These are phyloP conservation scores for Tylopilus plumbeoviolaceoides DNA, from an alignment of 768 basidiomycete genomes.

Conservation along the genomic window DNA sequence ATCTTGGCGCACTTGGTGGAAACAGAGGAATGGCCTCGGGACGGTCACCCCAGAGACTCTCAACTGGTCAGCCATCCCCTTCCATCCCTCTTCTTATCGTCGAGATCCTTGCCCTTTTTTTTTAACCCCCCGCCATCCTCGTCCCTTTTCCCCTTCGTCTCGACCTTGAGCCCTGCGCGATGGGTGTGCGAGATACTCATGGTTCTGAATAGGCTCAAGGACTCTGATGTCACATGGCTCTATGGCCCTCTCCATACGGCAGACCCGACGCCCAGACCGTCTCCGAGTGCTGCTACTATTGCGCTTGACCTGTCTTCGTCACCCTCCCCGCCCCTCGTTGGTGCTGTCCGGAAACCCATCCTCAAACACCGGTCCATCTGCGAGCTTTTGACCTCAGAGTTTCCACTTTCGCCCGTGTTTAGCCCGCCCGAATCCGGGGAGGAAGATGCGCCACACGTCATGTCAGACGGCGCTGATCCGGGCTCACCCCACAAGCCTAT, in stretches of 20 bases:
- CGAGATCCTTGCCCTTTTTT: not conserved
- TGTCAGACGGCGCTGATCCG: conserved; percentile 23
- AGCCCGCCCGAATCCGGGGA: conserved; percentile 57
- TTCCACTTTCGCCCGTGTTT: conserved; percentile 59
- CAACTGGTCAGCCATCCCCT: conserved; percentile 75
- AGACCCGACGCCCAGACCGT: conserved; percentile 56
- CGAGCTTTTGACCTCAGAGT: conserved; percentile 79
- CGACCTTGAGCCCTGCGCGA: not conserved
- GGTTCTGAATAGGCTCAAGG: conserved; percentile 76
- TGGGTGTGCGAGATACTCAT: conserved; percentile 8
- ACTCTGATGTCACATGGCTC: conserved; percentile 98
- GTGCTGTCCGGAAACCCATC: conserved; percentile 70
- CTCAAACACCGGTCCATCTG: conserved; percentile 92
- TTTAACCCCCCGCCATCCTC: not conserved
- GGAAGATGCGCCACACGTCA: conserved; percentile 21
- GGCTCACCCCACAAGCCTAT: not conserved
- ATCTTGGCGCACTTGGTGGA: conserved; percentile 99
- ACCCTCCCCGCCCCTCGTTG: conserved; percentile 27
- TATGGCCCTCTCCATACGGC: conserved; percentile 96
- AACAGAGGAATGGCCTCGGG: conserved; percentile 93
- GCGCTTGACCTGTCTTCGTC: conserved; percentile 34
- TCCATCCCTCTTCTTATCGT: not conserved
- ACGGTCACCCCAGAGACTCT: conserved; percentile 96
- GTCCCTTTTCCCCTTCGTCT: not conserved
- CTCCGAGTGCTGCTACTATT: conserved; percentile 34